Base-by-base conservation (phyloP, 352 stramenopile species). In the Phytophthora syringae region DNA sequence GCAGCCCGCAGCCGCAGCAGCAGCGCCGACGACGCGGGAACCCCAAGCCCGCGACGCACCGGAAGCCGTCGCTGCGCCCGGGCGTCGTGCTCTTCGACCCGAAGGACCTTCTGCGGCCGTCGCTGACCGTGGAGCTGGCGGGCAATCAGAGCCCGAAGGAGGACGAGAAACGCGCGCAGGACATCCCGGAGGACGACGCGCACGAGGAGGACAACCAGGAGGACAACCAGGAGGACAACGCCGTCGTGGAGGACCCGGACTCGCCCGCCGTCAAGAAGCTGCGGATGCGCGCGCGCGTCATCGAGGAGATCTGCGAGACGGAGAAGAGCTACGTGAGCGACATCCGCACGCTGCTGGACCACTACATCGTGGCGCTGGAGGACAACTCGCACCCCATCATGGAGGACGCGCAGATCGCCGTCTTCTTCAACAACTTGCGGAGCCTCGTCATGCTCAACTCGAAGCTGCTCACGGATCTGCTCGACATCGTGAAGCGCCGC, bases 361-460 rank as follows among this genome's bases (percentile, higher is more conserved):
- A 81, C 34, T 96, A 94, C 62, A 90, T 96, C 28, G 83, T 92
- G 30, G 77, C 83, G 22, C 71, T 96, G 20, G 83, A 93, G 47
- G 82, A 89, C 54, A 90, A 86, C 54, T 79, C 77, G 34, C 84
- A 94, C 56, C 83, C 79, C 21, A 90, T 96, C 49, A 89, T 93
- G 79, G 77, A 88, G 27, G 85, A 96, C 67, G 81, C 84, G 2
- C 84, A 93, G 66, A 93, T 94, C 51, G 88, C 88, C 39, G 88
- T 95, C 15, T 95, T 95, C 45, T 95, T 95, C 60, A 93, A 92
- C 70, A 94, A 88, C 27, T 42, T 95, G 32, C 70, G 84, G 10
- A 80, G 94, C 55, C 70, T 95, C 2, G 82, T 93, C 25, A 91
- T 91, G 80, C 77, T 95, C 57, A 94, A 95, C 65, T 93, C 84